phyloP scores from a whole-genome alignment of 2,329 filamentous ascomycete species.

The Cordyceps cateniannulata region DNA sequence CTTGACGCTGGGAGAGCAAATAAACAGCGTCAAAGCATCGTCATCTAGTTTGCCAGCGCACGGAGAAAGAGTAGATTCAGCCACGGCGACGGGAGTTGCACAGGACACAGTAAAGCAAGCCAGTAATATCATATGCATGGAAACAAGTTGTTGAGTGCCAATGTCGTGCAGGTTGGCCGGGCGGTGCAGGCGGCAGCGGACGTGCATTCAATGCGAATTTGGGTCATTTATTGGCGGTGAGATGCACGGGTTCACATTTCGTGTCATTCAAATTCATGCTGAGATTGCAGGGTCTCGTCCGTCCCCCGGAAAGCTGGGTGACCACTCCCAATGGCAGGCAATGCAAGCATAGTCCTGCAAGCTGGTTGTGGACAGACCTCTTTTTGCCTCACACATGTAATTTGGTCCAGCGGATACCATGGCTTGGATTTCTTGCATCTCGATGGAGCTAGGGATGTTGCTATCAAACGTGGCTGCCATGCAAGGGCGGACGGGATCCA shows the following conservation, averaged over 20 bases:
- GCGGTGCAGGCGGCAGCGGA: background rate
- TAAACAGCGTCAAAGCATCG: background rate
- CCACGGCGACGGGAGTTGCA: background rate
- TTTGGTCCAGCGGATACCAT: background rate
- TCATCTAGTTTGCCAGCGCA: background rate
- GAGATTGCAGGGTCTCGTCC: background rate
- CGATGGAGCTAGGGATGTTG: background rate
- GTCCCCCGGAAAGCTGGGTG: background rate
- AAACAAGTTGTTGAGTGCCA: background rate
- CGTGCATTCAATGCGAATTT: constrained; percentile 6
- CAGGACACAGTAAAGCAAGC: background rate
- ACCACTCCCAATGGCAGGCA: background rate
- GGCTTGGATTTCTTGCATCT: background rate
- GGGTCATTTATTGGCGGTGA: background rate
- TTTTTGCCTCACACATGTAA: background rate
- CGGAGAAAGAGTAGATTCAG: background rate
- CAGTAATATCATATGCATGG: too few species aligned
- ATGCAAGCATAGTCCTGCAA: background rate
- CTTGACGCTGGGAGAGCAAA: background rate
- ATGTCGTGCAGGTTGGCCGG: background rate
- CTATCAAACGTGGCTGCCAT: background rate
- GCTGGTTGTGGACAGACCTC: background rate
- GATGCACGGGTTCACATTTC: background rate
- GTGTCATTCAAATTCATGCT: background rate
- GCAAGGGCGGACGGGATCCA: background rate